These are phyloP conservation scores for Pluteus cervinus DNA, from an alignment of 768 basidiomycete genomes.

Conservation along the genomic window DNA sequence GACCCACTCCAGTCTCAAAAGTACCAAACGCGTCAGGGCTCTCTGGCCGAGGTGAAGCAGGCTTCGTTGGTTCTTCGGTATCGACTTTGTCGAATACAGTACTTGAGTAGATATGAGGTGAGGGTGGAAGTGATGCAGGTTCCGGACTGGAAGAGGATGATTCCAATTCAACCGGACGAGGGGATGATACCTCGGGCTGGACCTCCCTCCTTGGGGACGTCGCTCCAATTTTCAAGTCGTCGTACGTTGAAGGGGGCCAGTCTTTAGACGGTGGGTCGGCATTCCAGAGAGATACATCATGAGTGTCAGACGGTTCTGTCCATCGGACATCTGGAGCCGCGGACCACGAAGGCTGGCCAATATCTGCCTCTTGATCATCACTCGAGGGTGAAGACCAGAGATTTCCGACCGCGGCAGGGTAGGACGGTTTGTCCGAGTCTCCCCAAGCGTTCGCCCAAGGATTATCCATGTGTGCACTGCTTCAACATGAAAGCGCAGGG, in stretches of 20 bases:
- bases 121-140: constrained; percentile 3
- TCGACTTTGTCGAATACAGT: constrained; percentile 8
- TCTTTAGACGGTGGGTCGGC: constrained; percentile 12
- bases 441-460: constrained; percentile 73
- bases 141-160: background rate
- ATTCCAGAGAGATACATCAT: constrained; percentile 37
- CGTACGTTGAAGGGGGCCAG: constrained; percentile 34
- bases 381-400: constrained; percentile 5
- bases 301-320: constrained; percentile 40
- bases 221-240: constrained; percentile 30
- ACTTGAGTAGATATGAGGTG: too few relatives aligned
- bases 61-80: constrained; percentile 8
- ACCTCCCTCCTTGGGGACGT: constrained; percentile 11
- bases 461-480: constrained; percentile 54
- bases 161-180: constrained; percentile 2
- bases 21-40: constrained; percentile 56
- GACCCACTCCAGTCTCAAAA: constrained; percentile 46
- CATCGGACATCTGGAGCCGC: constrained; percentile 36
- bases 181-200: constrained; percentile 1
- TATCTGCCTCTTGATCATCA: constrained; percentile 43
- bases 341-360: constrained; percentile 54
- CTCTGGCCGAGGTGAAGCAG: constrained; percentile 15
- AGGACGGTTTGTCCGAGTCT: constrained; percentile 32
- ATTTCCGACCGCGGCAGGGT: constrained; percentile 7
- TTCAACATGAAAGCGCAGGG: too few relatives aligned